Conservation (phyloP, 768 basidiomycete species). For the Scleroderma citrinum region DNA sequence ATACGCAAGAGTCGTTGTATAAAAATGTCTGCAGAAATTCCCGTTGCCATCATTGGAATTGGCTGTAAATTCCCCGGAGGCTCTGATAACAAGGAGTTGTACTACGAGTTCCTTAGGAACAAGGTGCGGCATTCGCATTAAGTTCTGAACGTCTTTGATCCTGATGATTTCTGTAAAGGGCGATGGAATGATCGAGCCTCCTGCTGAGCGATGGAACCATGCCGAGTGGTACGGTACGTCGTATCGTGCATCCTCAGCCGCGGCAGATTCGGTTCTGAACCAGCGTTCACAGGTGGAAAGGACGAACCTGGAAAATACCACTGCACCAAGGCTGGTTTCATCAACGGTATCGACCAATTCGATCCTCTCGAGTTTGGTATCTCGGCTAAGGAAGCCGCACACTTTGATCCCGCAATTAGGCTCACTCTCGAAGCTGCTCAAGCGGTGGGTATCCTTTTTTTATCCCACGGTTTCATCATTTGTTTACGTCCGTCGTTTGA, state of each 20-base stretch:
- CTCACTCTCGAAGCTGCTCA: constrained; percentile 29
- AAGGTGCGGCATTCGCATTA: constrained; percentile 11
- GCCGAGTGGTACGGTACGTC: constrained; percentile 27
- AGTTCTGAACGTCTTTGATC: not conserved
- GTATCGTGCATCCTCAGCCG: not conserved
- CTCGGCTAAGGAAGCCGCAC: constrained; percentile 23
- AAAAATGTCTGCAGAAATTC: constrained; percentile 24
- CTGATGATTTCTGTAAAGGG: constrained; percentile 13
- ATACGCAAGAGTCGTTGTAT: not conserved
- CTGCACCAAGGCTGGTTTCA: constrained; percentile 24
- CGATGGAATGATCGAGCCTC: constrained; percentile 26
- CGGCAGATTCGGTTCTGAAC: not conserved
- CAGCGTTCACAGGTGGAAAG: constrained; percentile 15
- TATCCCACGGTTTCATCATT: too few species aligned
- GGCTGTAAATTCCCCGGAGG: constrained; percentile 30
- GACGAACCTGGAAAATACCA: constrained; percentile 28
- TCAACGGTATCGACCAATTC: constrained; percentile 28
- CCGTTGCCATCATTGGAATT: constrained; percentile 26
- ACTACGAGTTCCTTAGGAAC: constrained; percentile 26
- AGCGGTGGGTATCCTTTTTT: constrained; percentile 10
- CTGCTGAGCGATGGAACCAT: constrained; percentile 24
- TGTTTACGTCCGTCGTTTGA: too few species aligned
- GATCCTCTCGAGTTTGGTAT: constrained; percentile 31
- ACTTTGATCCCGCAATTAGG: constrained; percentile 28
- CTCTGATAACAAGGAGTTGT: constrained; percentile 26